phyloP scores from a whole-genome alignment of 495 filamentous ascomycete species.

The Xylaria flabelliformis region DNA sequence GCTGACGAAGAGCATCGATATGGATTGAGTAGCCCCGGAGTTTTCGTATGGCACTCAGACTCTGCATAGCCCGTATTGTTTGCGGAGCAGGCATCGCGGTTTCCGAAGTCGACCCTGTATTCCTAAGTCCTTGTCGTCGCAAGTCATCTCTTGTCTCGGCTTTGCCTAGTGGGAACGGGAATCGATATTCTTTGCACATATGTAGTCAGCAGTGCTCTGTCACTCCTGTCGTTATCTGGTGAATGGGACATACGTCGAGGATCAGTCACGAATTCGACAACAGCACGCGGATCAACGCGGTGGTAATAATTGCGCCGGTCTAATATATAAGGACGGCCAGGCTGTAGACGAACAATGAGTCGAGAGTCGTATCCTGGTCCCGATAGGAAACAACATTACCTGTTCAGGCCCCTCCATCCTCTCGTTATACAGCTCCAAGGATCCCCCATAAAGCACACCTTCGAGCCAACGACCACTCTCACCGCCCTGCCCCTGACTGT shows the following conservation, averaged over 20 bases:
- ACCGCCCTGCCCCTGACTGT: background rate
- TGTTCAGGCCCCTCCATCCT: background rate
- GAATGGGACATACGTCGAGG: background rate
- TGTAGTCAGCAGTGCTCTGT: background rate
- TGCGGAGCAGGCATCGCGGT: background rate
- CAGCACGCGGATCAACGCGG: background rate
- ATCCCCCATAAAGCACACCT: conserved; percentile 4
- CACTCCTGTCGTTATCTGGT: background rate
- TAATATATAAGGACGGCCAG: background rate
- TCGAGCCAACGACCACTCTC: conserved; percentile 8
- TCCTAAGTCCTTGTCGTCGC: background rate
- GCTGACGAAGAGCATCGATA: conserved; percentile 8
- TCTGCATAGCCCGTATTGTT: background rate
- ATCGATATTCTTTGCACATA: background rate
- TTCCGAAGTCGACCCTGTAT: background rate
- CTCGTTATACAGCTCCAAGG: background rate
- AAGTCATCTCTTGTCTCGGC: conserved; percentile 6
- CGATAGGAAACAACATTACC: background rate
- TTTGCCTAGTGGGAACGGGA: background rate
- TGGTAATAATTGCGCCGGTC: background rate
- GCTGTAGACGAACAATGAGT: background rate
- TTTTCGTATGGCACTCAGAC: background rate
- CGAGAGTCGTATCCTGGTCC: background rate
- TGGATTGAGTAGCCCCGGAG: conserved; percentile 8
- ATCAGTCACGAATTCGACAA: conserved; percentile 6